These are phyloP conservation scores for Irpex sp. DNA, from an alignment of 1,284 basidiomycete species.

Conservation along the genomic window DNA sequence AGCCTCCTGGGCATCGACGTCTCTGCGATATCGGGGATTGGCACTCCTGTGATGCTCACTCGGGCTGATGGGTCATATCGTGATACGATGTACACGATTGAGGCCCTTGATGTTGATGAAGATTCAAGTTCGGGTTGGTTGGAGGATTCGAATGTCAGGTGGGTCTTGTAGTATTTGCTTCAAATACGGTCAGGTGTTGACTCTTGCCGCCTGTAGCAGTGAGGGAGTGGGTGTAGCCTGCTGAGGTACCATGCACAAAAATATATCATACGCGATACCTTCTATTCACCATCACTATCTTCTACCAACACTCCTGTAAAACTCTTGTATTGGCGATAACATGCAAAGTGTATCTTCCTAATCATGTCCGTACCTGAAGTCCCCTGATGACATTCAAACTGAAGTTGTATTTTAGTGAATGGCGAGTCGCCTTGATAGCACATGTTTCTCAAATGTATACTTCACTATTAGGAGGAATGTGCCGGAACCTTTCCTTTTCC, in stretches of 20 bases:
- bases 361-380: no score
- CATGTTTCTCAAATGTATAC: no score
- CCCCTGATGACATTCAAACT: no score
- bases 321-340: no score
- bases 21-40: not conserved
- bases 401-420: no score
- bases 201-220: not conserved
- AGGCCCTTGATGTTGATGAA: not conserved
- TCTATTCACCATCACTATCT: not conserved
- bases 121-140: not conserved
- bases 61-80: not conserved
- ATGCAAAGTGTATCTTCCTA: no score
- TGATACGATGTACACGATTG: not conserved
- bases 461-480: not conserved
- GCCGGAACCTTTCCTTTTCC: constrained; percentile 26
- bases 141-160: not conserved
- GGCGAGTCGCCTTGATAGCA: no score
- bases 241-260: not conserved
- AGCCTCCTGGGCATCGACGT: not conserved
- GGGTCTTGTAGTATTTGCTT: not conserved
- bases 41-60: not conserved
- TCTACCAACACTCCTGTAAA: no score
- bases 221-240: not conserved
- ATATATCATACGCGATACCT: not conserved
- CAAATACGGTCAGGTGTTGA: not conserved